Evolutionary conservation across 768 basidiomycete genomes (phyloP).

Genomic region (Epithele typhae): DNA sequence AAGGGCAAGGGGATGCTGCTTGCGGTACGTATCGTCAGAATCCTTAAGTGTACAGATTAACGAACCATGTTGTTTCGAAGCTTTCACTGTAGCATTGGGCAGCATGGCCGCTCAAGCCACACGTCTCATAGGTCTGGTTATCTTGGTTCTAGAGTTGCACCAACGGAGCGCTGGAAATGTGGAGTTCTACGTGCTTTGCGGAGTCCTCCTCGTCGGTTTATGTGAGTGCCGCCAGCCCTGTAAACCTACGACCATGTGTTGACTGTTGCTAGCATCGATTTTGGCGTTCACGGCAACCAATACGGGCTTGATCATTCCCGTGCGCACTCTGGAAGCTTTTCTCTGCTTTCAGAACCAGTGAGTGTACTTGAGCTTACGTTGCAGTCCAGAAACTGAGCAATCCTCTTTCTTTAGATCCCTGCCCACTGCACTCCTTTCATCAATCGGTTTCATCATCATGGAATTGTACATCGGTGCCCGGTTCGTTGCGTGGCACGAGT

Average conservation of each 20-base stretch:
- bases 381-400: too few species aligned
- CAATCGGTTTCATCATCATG: slow-evolving; percentile 30
- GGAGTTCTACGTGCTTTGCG: slow-evolving; percentile 31
- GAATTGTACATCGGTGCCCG: slow-evolving; percentile 38
- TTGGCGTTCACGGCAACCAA: slow-evolving; percentile 38
- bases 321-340: slow-evolving; percentile 10
- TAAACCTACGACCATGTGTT: not conserved
- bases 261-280: slow-evolving; percentile 29
- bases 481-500: slow-evolving; percentile 21
- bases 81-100: slow-evolving; percentile 43
- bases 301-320: slow-evolving; percentile 25
- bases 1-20: slow-evolving; percentile 6
- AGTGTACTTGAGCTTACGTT: slow-evolving; percentile 2
- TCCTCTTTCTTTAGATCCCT: slow-evolving; percentile 36
- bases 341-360: slow-evolving; percentile 32
- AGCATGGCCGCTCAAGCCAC: slow-evolving; percentile 36
- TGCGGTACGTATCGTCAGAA: slow-evolving; percentile 9
- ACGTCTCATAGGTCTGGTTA: slow-evolving; percentile 36
- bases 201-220: slow-evolving; percentile 28
- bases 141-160: slow-evolving; percentile 32
- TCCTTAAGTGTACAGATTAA: not conserved
- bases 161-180: slow-evolving; percentile 24
- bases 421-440: slow-evolving; percentile 33
- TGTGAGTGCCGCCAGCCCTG: slow-evolving; percentile 26
- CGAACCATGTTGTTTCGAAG: slow-evolving; percentile 18